These are phyloP conservation scores for Neurospora sp. DNA, from an alignment of 495 filamentous ascomycete genomes.

Conservation along the genomic window DNA sequence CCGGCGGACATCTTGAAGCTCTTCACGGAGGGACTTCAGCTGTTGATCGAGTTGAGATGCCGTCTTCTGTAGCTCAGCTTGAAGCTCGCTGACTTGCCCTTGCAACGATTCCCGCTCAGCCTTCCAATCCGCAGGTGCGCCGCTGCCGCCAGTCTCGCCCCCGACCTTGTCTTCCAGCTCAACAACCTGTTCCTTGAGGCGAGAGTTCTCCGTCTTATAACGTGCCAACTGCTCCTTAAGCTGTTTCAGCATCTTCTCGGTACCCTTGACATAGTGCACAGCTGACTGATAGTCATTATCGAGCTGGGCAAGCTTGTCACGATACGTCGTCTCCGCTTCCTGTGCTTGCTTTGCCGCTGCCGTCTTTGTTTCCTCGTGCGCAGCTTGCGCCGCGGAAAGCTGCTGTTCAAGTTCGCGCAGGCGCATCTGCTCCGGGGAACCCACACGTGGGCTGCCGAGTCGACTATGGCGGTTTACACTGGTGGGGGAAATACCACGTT, in stretches of 20 bases:
- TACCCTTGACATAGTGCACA: constrained; percentile 98
- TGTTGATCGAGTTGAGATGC: constrained; percentile 60
- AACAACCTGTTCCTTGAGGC: constrained; percentile 70
- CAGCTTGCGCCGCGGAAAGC: constrained; percentile 63
- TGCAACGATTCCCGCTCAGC: constrained; percentile 63
- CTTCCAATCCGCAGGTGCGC: constrained; percentile 61
- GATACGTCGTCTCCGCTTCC: constrained; percentile 74
- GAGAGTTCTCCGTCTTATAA: constrained; percentile 77
- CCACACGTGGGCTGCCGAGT: constrained; percentile 53
- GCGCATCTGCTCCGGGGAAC: constrained; percentile 66
- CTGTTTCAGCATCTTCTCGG: constrained; percentile 96
- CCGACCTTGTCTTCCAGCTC: constrained; percentile 43
- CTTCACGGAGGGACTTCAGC: constrained; percentile 52
- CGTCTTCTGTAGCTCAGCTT: constrained; percentile 56
- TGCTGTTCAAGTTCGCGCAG: constrained; percentile 84
- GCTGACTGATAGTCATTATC: constrained; percentile 98
- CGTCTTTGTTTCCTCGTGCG: constrained; percentile 74
- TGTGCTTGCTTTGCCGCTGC: constrained; percentile 67
- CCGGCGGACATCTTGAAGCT: constrained; percentile 51
- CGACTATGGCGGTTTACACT: constrained; percentile 29
- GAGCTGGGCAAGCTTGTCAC: constrained; percentile 83
- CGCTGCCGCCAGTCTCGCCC: constrained; percentile 7
- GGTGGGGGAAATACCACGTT: constrained; percentile 71
- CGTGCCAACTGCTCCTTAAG: constrained; percentile 94
- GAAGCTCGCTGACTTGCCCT: constrained; percentile 61